A percentile compares a stretch with the other conserved stretches of the same genome.
Conservation (phyloP, 352 stramenopile genomes). For the Plasmopara muralis region DNA sequence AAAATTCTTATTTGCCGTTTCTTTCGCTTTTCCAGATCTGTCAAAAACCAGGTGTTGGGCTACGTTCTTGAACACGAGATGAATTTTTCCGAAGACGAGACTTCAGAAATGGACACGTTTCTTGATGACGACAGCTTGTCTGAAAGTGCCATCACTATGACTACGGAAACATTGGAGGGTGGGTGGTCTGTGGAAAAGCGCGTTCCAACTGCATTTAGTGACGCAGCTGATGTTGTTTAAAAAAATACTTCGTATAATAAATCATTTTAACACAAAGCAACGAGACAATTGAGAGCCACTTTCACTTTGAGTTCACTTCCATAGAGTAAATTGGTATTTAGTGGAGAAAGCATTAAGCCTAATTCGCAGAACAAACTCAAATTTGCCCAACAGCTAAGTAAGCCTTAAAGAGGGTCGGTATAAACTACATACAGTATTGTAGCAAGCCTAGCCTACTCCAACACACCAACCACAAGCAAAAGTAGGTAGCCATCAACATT, state of each 20-base stretch:
- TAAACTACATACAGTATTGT: neutral
- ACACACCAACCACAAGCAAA: conserved; percentile 3
- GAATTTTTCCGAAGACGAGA: conserved; percentile 56
- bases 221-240: conserved; percentile 49
- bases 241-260: conserved; percentile 21
- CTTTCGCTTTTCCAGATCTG: conserved; percentile 33
- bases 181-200: conserved; percentile 83
- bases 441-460: conserved; percentile 1
- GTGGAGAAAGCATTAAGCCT: neutral
- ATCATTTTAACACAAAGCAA: neutral
- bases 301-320: too few species aligned
- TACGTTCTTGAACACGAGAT: conserved; percentile 80
- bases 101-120: conserved; percentile 68
- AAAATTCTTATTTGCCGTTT: neutral
- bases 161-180: conserved; percentile 68
- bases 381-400: too few species aligned
- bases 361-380: neutral
- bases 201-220: conserved; percentile 30
- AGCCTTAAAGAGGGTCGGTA: neutral
- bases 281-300: neutral
- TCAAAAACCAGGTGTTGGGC: conserved; percentile 77
- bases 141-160: conserved; percentile 34
- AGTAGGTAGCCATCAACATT: conserved; percentile 8
- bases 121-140: conserved; percentile 41
- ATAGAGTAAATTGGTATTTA: too few species aligned